These are phyloP conservation scores for Hanseniaspora mollemarum DNA, from an alignment of 805 yeast species.

Conservation along the genomic window DNA sequence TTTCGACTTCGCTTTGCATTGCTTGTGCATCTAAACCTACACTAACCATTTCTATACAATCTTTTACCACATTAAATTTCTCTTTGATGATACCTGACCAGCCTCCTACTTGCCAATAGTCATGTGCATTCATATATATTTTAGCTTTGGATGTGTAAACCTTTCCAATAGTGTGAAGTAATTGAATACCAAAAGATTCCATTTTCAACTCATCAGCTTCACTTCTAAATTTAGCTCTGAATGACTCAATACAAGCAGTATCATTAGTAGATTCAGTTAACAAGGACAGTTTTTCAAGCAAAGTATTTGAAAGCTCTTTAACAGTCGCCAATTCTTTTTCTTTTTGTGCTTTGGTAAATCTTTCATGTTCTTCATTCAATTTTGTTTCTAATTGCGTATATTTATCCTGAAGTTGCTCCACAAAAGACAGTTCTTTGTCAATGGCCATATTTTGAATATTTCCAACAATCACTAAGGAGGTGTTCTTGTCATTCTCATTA, in stretches of 20 bases:
- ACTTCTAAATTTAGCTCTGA: slow-evolving; percentile 51
- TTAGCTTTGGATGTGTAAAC: slow-evolving; percentile 55
- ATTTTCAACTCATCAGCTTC: slow-evolving; percentile 76
- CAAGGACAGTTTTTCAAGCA: slow-evolving; percentile 44
- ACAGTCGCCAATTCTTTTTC: slow-evolving; percentile 41
- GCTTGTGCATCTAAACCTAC: slow-evolving; percentile 69
- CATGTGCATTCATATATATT: slow-evolving; percentile 54
- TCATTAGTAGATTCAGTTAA: slow-evolving; percentile 54
- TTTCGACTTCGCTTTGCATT: slow-evolving; percentile 61
- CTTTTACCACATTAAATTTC: slow-evolving; percentile 61
- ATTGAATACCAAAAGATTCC: slow-evolving; percentile 79
- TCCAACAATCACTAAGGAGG: slow-evolving; percentile 1
- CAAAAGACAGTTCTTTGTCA: slow-evolving; percentile 19
- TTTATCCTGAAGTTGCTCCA: slow-evolving; percentile 29
- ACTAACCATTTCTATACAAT: slow-evolving; percentile 57
- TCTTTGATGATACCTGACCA: slow-evolving; percentile 60
- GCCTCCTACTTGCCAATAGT: slow-evolving; percentile 58
- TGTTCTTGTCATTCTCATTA: neutral
- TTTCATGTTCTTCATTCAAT: slow-evolving; percentile 60
- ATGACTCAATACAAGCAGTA: slow-evolving; percentile 49
- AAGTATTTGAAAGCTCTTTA: slow-evolving; percentile 46
- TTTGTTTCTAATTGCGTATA: slow-evolving; percentile 41
- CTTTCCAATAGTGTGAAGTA: slow-evolving; percentile 62
- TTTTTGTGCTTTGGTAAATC: slow-evolving; percentile 25
- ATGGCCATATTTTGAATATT: slow-evolving; percentile 4